phyloP scores from a whole-genome alignment of 805 yeast genomes.

The Wickerhamiella hasegawae region DNA sequence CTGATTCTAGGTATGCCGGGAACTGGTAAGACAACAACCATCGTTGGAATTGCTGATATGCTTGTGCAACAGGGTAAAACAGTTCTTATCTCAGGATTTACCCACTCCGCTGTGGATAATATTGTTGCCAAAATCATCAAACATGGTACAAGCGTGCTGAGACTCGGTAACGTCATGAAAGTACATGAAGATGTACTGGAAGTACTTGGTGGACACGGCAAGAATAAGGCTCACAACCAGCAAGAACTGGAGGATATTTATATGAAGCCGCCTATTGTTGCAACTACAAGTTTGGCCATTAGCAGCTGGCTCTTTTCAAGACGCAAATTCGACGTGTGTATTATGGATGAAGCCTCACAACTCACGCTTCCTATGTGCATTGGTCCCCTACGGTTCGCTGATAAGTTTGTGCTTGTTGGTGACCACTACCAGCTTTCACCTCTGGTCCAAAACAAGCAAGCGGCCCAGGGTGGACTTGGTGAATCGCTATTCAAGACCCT shows the following conservation, averaged over 20 bases:
- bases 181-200: conserved; percentile 46
- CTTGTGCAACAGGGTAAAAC: conserved; percentile 46
- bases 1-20: conserved; percentile 96
- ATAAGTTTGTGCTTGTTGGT: conserved; percentile 82
- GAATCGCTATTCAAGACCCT: conserved; percentile 61
- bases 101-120: conserved; percentile 94
- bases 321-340: conserved; percentile 73
- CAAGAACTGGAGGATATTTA: conserved; percentile 34
- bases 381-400: conserved; percentile 70
- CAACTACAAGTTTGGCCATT: conserved; percentile 74
- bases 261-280: conserved; percentile 56
- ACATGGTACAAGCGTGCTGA: conserved; percentile 33
- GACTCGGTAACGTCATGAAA: conserved; percentile 48
- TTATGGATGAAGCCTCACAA: conserved; percentile 93
- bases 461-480: conserved; percentile 49
- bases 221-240: conserved; percentile 16
- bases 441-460: conserved; percentile 51
- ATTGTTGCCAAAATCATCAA: conserved; percentile 56
- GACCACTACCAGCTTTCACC: conserved; percentile 94
- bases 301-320: conserved; percentile 42
- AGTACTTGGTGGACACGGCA: conserved; percentile 27
- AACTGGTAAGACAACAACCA: conserved; percentile 87
- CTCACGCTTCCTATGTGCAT: conserved; percentile 79
- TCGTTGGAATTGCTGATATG: conserved; percentile 52
- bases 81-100: conserved; percentile 68